Percentiles rank a stretch among this genome's conserved stretches.
These are phyloP conservation scores for Sarocladium kiliense DNA, from an alignment of 2,329 filamentous ascomycete genomes.

Conservation along the genomic window DNA sequence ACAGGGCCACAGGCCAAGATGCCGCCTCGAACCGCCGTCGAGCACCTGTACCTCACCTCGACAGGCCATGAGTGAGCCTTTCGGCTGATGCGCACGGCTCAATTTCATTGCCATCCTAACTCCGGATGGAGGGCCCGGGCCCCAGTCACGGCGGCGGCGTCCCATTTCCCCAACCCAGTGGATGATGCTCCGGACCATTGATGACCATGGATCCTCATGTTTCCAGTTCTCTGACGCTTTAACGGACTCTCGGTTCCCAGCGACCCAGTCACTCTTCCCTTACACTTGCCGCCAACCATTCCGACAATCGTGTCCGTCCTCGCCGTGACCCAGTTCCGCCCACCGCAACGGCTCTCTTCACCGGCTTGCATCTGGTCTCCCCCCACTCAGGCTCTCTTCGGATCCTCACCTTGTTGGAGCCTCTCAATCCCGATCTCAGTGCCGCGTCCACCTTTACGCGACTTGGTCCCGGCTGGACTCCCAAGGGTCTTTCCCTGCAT, in stretches of 20 bases:
- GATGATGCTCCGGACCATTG: background rate
- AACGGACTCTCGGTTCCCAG: background rate
- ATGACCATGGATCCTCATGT: background rate
- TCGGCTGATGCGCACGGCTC: constrained; percentile 5
- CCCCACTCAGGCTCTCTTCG: background rate
- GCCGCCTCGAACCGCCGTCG: background rate
- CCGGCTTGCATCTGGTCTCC: background rate
- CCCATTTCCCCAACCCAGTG: background rate
- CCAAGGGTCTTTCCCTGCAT: constrained; percentile 7
- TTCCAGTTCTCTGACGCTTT: background rate
- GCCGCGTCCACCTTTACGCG: constrained; percentile 7
- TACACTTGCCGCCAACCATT: background rate
- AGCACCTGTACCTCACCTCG: background rate
- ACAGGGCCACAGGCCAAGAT: background rate
- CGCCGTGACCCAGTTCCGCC: constrained; percentile 1
- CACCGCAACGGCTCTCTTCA: background rate
- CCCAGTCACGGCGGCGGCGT: background rate
- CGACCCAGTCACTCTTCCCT: background rate
- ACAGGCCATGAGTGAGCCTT: background rate
- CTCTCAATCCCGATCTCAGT: constrained; percentile 8
- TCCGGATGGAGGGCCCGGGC: background rate
- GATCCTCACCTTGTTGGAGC: constrained; percentile 1
- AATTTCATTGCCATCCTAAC: background rate
- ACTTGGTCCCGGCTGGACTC: background rate
- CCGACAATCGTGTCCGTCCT: background rate